phyloP scores from a whole-genome alignment of 306 rosid species.

The Fragaria nilgerrensis region DNA sequence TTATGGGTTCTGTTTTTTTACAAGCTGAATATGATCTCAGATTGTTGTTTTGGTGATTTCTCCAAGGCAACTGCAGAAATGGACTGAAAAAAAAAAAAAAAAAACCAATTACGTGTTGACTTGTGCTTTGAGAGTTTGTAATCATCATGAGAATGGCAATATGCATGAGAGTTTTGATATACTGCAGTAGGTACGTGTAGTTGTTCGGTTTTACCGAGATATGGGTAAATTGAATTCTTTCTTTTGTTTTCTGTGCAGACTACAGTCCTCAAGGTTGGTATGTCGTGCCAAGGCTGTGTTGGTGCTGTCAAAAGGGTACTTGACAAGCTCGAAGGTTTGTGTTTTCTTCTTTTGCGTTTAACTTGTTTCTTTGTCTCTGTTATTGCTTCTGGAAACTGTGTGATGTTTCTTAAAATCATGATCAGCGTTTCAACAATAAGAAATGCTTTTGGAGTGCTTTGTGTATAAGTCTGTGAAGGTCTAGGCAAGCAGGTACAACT shows the following conservation, averaged over 20 bases:
- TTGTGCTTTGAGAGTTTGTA: not conserved
- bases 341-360: not conserved
- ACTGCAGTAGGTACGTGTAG: constrained; percentile 1
- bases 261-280: constrained; percentile 81
- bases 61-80: not conserved
- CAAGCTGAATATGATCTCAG: not conserved
- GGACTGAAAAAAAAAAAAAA: not conserved
- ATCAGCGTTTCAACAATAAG: not conserved
- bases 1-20: not conserved
- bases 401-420: not conserved
- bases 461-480: not conserved
- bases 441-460: not conserved
- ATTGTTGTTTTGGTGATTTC: not conserved
- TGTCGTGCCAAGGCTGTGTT: constrained; percentile 89
- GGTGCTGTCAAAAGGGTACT: constrained; percentile 94
- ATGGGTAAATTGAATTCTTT: not conserved
- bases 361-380: not conserved
- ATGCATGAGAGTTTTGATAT: not conserved
- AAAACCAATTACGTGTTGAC: not conserved
- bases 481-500: too few relatives aligned
- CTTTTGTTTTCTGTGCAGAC: constrained; percentile 50
- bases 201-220: not conserved
- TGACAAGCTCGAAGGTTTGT: constrained; percentile 84
- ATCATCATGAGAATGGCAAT: not conserved
- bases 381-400: not conserved